Percentiles rank a stretch among this genome's conserved stretches.
Evolutionary conservation across 2,329 filamentous ascomycete genomes (phyloP).

Genomic region (Neonectria neomacrospora): DNA sequence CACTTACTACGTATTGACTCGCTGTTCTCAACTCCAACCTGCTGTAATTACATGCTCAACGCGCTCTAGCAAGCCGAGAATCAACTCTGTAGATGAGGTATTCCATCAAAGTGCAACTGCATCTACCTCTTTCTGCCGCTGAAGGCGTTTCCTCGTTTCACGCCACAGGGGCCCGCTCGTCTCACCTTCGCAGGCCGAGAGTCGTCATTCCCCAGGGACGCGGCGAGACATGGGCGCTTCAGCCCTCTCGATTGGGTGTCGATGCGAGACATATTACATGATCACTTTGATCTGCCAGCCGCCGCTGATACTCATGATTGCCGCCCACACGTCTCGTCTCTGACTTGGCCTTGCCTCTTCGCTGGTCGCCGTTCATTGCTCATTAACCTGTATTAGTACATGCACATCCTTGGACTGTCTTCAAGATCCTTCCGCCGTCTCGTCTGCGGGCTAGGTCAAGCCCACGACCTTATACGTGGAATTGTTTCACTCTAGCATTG

Average conservation of each 20-base stretch:
- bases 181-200: conserved; percentile 25
- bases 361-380: not conserved
- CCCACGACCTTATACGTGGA: conserved; percentile 27
- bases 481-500: conserved; percentile 21
- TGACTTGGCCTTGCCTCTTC: not conserved
- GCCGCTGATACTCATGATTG: conserved; percentile 11
- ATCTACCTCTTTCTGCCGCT: conserved; percentile 3
- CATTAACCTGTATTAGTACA: not conserved
- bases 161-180: conserved; percentile 14
- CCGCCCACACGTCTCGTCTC: conserved; percentile 17
- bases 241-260: conserved; percentile 29
- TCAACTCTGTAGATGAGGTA: conserved; percentile 7
- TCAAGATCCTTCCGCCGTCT: conserved; percentile 12
- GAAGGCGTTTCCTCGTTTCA: conserved; percentile 19
- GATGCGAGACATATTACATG: conserved; percentile 39
- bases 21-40: conserved; percentile 1
- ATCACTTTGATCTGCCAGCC: conserved; percentile 2
- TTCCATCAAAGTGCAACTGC: conserved; percentile 10
- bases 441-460: conserved; percentile 17
- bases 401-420: not conserved
- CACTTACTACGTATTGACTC: not conserved
- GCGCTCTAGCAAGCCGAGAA: not conserved
- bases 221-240: conserved; percentile 28
- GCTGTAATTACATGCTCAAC: conserved; percentile 4
- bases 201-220: conserved; percentile 27